These are phyloP conservation scores for Lepidium africanum DNA, from an alignment of 345 rosid genomes.

Conservation along the genomic window DNA sequence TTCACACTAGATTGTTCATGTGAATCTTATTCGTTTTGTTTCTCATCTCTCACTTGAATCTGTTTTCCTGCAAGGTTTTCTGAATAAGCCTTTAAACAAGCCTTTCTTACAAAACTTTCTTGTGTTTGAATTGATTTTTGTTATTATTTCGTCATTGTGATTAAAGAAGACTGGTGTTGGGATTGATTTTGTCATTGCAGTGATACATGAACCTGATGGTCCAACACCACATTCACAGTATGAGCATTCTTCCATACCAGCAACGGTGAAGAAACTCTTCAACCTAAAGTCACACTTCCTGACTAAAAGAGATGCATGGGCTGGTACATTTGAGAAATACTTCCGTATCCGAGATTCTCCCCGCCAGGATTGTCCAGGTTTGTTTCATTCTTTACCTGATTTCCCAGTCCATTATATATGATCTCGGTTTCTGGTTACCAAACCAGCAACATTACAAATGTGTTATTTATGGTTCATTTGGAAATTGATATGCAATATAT, in stretches of 20 bases:
- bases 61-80: not conserved
- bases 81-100: not conserved
- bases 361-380: slow-evolving; percentile 95
- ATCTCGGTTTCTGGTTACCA: not conserved
- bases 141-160: not conserved
- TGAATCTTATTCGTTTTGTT: not conserved
- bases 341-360: slow-evolving; percentile 67
- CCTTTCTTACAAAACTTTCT: not conserved
- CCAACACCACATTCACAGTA: slow-evolving; percentile 76
- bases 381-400: slow-evolving; percentile 16
- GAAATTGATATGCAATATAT: not conserved
- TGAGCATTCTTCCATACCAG: slow-evolving; percentile 94
- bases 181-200: slow-evolving; percentile 30
- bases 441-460: not conserved
- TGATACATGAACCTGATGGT: slow-evolving; percentile 81
- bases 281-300: slow-evolving; percentile 78
- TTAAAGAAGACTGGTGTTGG: not conserved
- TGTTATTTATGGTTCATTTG: not conserved
- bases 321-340: slow-evolving; percentile 83
- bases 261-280: slow-evolving; percentile 94
- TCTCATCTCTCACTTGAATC: not conserved
- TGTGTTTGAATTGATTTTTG: not conserved
- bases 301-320: slow-evolving; percentile 99
- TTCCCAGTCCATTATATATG: not conserved
- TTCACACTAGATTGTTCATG: not conserved